phyloP scores from a whole-genome alignment of 1,284 basidiomycete genomes.

The Mycena citricolor region DNA sequence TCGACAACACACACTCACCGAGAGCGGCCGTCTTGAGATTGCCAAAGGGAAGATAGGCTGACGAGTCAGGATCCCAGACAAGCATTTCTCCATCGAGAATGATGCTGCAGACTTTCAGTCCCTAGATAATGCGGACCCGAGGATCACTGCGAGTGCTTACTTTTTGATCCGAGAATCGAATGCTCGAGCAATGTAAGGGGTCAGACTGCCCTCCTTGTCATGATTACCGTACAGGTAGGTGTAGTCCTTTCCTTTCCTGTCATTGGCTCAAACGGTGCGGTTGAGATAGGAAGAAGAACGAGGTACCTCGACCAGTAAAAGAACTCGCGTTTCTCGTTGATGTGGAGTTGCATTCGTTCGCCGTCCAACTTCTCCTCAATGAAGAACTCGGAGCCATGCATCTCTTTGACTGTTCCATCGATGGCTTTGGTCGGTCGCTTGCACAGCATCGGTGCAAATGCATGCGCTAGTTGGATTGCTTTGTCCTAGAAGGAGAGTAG shows the following conservation, averaged over 20 bases:
- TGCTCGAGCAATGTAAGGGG: slow-evolving; percentile 75
- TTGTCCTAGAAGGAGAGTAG: slow-evolving; percentile 66
- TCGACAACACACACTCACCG: slow-evolving; percentile 43
- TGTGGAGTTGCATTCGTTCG: slow-evolving; percentile 89
- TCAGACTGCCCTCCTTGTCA: slow-evolving; percentile 78
- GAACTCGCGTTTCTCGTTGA: slow-evolving; percentile 85
- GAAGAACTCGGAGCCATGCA: slow-evolving; percentile 73
- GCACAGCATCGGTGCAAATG: slow-evolving; percentile 92
- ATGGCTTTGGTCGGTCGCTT: slow-evolving; percentile 79
- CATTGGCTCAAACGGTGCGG: slow-evolving; percentile 3
- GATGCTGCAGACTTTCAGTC: slow-evolving; percentile 51
- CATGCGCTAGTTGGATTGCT: slow-evolving; percentile 73
- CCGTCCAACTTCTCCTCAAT: slow-evolving; percentile 97
- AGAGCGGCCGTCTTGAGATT: slow-evolving; percentile 87
- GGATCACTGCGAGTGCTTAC: slow-evolving; percentile 50
- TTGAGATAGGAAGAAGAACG: slow-evolving; percentile 1
- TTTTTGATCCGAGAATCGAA: slow-evolving; percentile 78
- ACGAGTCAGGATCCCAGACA: slow-evolving; percentile 89
- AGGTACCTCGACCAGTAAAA: slow-evolving; percentile 85
- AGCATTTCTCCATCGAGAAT: slow-evolving; percentile 97
- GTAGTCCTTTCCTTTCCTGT: slow-evolving; percentile 90
- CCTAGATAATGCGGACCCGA: no score
- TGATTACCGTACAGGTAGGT: slow-evolving; percentile 89
- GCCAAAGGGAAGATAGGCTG: slow-evolving; percentile 87
- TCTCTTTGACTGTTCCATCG: slow-evolving; percentile 80